phyloP scores from a whole-genome alignment of 345 rosid genomes.

The Microthlaspi erraticum region DNA sequence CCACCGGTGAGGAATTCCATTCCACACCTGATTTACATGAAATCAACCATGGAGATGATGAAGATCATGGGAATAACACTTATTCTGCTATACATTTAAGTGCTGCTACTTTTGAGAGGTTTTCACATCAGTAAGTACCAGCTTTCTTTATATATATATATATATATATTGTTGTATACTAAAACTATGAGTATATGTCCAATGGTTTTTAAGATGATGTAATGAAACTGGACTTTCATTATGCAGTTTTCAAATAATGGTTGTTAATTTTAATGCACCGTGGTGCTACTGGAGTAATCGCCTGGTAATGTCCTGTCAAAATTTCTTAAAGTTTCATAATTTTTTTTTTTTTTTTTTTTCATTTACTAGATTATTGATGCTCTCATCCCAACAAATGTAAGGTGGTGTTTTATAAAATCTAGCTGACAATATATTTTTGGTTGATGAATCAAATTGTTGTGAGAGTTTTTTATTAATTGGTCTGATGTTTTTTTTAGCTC shows the following conservation, averaged over 20 bases:
- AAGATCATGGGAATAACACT: slow-evolving; percentile 53
- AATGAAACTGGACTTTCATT: slow-evolving; percentile 20
- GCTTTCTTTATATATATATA: too few relatives aligned
- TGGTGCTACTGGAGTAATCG: slow-evolving; percentile 98
- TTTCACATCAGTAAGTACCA: slow-evolving; percentile 79
- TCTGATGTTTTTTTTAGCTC: slow-evolving; percentile 1
- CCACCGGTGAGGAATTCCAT: slow-evolving; percentile 74
- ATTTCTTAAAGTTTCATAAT: not conserved
- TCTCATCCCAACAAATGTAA: not conserved
- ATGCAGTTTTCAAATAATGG: slow-evolving; percentile 80
- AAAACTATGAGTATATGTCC: slow-evolving; percentile 20
- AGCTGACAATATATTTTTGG: slow-evolving; percentile 2
- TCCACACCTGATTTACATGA: slow-evolving; percentile 57
- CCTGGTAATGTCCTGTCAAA: slow-evolving; percentile 57
- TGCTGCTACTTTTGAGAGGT: slow-evolving; percentile 63
- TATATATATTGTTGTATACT: slow-evolving; percentile 9
- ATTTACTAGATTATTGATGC: not conserved
- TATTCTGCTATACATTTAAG: slow-evolving; percentile 62
- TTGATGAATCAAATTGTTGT: not conserved
- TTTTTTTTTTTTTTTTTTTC: not conserved
- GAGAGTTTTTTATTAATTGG: not conserved
- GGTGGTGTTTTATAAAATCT: not conserved
- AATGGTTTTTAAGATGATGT: not conserved
- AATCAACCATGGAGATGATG: slow-evolving; percentile 93
- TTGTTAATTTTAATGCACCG: slow-evolving; percentile 88